Conservation (phyloP, 148 eudicot genomes). For the Agrostemma githago region DNA sequence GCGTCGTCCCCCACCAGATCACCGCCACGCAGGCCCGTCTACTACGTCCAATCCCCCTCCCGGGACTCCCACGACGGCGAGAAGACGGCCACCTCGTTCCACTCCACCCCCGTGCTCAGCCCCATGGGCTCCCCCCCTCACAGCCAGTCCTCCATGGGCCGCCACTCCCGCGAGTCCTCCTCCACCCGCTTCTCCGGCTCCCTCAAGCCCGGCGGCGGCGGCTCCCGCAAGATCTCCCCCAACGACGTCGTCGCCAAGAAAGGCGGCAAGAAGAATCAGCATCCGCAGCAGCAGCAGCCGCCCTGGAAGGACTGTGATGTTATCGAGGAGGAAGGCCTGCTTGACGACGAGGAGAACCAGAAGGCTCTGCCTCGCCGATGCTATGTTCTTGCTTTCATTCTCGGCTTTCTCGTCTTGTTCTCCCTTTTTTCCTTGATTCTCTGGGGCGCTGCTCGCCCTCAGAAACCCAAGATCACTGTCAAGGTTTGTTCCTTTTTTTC, state of each 20-base stretch:
- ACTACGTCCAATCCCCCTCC: constrained; percentile 86
- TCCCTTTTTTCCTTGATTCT: constrained; percentile 53
- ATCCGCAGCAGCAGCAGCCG: constrained; percentile 15
- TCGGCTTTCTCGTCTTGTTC: constrained; percentile 59
- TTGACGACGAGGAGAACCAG: constrained; percentile 42
- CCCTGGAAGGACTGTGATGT: constrained; percentile 50
- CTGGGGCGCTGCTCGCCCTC: constrained; percentile 74
- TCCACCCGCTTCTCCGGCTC: constrained; percentile 77
- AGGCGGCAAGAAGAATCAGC: constrained; percentile 23
- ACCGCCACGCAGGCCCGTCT: constrained; percentile 50
- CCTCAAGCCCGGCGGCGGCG: constrained; percentile 41
- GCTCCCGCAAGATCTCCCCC: constrained; percentile 54
- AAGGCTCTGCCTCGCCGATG: constrained; percentile 44
- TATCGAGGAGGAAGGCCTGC: constrained; percentile 63
- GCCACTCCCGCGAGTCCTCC: constrained; percentile 77
- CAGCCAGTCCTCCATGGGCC: constrained; percentile 71
- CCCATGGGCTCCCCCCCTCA: constrained; percentile 77
- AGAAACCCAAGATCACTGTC: constrained; percentile 63
- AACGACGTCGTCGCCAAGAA: constrained; percentile 32
- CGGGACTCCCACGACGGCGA: constrained; percentile 84
- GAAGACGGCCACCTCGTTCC: constrained; percentile 68
- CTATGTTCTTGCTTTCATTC: constrained; percentile 45
- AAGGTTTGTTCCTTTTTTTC: constrained; percentile 30
- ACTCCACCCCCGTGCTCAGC: constrained; percentile 66
- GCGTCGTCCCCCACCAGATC: constrained; percentile 68